Evolutionary conservation across 352 stramenopile species (phyloP), one percentile per base, ranked within the genome.

Genomic region (Plasmopara viticola): DNA sequence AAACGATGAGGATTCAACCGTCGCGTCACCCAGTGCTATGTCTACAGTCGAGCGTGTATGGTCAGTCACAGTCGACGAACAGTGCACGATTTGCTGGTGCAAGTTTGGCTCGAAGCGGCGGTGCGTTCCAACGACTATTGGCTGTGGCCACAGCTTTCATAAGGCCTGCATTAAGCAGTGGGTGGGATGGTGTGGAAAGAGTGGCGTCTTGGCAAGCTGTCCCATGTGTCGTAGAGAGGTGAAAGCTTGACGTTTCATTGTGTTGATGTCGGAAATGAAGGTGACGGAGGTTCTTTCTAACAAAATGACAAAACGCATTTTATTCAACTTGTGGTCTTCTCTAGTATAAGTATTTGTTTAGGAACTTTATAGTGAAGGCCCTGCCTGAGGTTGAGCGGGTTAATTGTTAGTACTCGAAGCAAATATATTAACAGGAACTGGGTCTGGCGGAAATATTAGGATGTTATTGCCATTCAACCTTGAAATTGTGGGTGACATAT

Each of bases 121-220:
- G 12, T 15, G 13, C 10, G 25, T 35, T 17, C 18, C 29, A 6
- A 38, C 17, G 14, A 56, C 48, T 15, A 29, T 40, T 10, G 0
- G 6, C 10, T 70, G 62, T 48, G 49, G 45, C 2, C 62, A 70
- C 44, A 56, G 3, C 33, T 60, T 62, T 29, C 51, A 64, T 53
- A 20, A 29, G 10, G 20, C 5, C 4, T 64, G 62, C 40, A 39
- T 61, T 28, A 15, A 44, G 0, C 48, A 51, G 10, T 66, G 62
- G 57, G 30, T 46, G 1, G 44, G 37, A 2, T 66, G 50, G 44
- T 64, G 53, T 31, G 17, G 0, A 38, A 20, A 17, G 5, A 35
- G 48, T n/a, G 48, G 60, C 9, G 48, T 25, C 0, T 42, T 46
- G 17, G 46, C 42, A 30, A 57, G 39, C 12, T 66, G 58, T 6